phyloP scores from a whole-genome alignment of 257 asterid genomes.

The Forsythia suspensa region DNA sequence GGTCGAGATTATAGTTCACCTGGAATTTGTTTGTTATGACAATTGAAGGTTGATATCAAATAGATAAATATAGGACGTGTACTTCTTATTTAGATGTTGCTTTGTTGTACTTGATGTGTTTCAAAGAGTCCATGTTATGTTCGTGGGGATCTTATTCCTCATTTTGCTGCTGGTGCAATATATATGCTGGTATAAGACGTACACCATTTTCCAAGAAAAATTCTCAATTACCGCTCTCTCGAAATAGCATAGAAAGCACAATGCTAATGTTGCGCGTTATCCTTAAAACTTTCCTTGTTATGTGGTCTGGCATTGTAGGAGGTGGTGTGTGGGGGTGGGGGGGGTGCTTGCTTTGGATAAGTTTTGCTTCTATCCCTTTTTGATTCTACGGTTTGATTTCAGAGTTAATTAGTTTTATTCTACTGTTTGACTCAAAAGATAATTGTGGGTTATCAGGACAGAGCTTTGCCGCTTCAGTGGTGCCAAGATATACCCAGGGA shows the following conservation, averaged over 20 bases:
- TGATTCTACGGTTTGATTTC: neutral
- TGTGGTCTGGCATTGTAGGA: neutral
- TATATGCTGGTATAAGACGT: neutral
- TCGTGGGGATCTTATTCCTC: too few relatives aligned
- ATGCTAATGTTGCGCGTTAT: too few relatives aligned
- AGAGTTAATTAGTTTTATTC: neutral
- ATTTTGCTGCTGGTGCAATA: neutral
- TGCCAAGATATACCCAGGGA: slow-evolving; percentile 81
- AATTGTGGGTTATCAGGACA: slow-evolving; percentile 47
- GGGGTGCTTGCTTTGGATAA: neutral
- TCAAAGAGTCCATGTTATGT: neutral
- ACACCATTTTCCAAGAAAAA: neutral
- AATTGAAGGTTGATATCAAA: neutral
- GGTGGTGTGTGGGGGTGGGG: too few relatives aligned
- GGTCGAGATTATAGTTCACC: too few relatives aligned
- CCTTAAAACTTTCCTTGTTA: too few relatives aligned
- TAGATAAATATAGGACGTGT: neutral
- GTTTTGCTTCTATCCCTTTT: neutral
- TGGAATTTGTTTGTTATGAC: too few relatives aligned
- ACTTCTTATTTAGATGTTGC: neutral
- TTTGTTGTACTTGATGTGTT: neutral
- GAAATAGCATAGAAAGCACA: neutral
- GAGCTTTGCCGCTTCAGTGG: slow-evolving; percentile 86
- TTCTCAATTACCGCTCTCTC: neutral
- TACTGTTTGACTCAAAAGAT: neutral